Conservation (phyloP, 73 alveolate species). For the Urostyla sp. region DNA sequence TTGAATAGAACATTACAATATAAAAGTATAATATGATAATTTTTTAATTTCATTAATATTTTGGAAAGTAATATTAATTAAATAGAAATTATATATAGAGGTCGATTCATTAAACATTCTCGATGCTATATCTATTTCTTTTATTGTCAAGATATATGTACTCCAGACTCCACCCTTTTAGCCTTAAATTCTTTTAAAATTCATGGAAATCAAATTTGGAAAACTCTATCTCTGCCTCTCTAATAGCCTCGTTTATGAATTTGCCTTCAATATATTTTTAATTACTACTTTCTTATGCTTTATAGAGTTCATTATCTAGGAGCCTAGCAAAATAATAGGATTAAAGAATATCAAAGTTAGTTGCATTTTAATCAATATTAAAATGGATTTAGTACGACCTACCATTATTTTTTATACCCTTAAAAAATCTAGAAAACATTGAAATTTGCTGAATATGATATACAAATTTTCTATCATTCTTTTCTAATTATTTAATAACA, state of each 20-base stretch:
- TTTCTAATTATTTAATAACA: constrained; percentile 11
- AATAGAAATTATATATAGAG: no score
- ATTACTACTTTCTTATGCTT: background rate
- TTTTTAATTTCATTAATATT: no score
- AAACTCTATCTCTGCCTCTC: constrained; percentile 47
- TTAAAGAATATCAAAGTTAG: constrained; percentile 42
- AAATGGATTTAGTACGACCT: constrained; percentile 39
- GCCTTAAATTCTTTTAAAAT: constrained; percentile 3
- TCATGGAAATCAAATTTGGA: constrained; percentile 13
- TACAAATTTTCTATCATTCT: constrained; percentile 40
- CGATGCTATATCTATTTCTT: constrained; percentile 35
- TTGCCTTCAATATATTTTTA: background rate
- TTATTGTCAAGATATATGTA: constrained; percentile 48
- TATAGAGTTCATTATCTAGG: constrained; percentile 5
- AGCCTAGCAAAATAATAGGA: constrained; percentile 35
- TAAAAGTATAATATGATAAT: no score
- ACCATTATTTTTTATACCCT: background rate
- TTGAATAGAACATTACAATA: no score
- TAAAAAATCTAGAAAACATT: background rate
- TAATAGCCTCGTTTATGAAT: constrained; percentile 1
- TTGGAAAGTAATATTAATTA: no score
- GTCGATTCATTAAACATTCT: constrained; percentile 5
- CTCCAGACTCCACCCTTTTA: constrained; percentile 38
- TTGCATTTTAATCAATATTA: constrained; percentile 30
- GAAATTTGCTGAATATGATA: constrained; percentile 7